These are phyloP conservation scores for Fusarium brachygibbosum DNA, from an alignment of 2,329 filamentous ascomycete species.

Conservation along the genomic window DNA sequence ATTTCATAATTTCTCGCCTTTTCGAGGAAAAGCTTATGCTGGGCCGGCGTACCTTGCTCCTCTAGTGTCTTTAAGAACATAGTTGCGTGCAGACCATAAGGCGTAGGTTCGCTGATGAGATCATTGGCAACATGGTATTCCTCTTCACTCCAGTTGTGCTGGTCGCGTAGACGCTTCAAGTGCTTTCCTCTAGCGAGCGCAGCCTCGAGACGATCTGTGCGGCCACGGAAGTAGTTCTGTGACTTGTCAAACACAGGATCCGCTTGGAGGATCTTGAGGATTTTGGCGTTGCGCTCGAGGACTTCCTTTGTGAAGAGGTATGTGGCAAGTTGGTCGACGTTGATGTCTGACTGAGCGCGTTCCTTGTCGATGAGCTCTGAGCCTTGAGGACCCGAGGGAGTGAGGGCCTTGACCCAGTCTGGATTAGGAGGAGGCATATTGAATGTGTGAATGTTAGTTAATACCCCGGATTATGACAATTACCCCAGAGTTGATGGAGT, in stretches of 20 bases:
- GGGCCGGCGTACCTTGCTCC: slow-evolving; percentile 79
- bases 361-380: slow-evolving; percentile 77
- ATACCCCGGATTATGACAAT: slow-evolving; percentile 4
- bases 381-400: slow-evolving; percentile 72
- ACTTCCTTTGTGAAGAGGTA: slow-evolving; percentile 77
- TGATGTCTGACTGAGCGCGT: slow-evolving; percentile 74
- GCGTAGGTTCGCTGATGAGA: slow-evolving; percentile 78
- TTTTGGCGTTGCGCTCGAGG: slow-evolving; percentile 69
- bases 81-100: slow-evolving; percentile 77
- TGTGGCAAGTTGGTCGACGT: slow-evolving; percentile 75
- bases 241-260: slow-evolving; percentile 84
- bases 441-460: neutral
- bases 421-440: slow-evolving; percentile 49
- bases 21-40: slow-evolving; percentile 79
- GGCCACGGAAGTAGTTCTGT: slow-evolving; percentile 80
- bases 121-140: slow-evolving; percentile 76
- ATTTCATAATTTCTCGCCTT: slow-evolving; percentile 77
- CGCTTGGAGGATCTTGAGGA: slow-evolving; percentile 73
- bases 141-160: slow-evolving; percentile 77
- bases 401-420: slow-evolving; percentile 55
- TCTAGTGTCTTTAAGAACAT: slow-evolving; percentile 69
- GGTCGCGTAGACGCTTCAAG: slow-evolving; percentile 73
- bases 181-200: slow-evolving; percentile 79
- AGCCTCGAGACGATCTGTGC: slow-evolving; percentile 76
- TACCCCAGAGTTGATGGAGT: slow-evolving; percentile 9